phyloP scores from a whole-genome alignment of 129 eudicot genomes.

The Glebionis coronaria region DNA sequence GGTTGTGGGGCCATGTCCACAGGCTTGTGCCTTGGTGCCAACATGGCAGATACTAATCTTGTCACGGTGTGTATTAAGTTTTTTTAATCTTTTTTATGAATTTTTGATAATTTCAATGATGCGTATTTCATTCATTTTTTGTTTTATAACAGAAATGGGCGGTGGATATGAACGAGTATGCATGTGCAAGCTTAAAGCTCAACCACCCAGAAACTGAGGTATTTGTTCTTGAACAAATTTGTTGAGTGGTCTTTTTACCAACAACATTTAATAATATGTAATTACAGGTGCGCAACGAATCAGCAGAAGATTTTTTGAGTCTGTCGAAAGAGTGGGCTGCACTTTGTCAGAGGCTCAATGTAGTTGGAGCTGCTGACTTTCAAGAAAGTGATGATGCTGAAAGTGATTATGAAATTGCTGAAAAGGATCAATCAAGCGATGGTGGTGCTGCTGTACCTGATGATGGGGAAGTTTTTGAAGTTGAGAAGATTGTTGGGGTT shows the following conservation, averaged over 20 bases:
- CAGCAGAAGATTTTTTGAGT: conserved; percentile 53
- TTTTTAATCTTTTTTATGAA: not conserved
- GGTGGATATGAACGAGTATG: conserved; percentile 55
- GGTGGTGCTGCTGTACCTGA: conserved; percentile 37
- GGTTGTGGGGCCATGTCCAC: conserved; percentile 99
- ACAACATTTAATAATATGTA: too few species aligned
- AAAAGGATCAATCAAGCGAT: conserved; percentile 24
- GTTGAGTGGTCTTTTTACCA: too few species aligned
- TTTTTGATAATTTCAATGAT: not conserved
- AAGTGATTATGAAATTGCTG: not conserved
- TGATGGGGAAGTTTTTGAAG: conserved; percentile 62
- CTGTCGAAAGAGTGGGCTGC: conserved; percentile 64
- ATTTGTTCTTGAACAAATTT: too few species aligned
- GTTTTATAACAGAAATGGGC: conserved; percentile 62
- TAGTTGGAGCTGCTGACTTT: conserved; percentile 25
- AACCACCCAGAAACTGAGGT: conserved; percentile 71
- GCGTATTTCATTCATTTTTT: not conserved
- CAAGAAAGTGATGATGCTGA: not conserved
- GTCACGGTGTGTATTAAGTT: conserved; percentile 46
- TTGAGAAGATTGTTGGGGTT: conserved; percentile 47
- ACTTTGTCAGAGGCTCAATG: conserved; percentile 38
- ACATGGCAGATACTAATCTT: conserved; percentile 42
- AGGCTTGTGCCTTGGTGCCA: conserved; percentile 84
- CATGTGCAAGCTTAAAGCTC: conserved; percentile 62
- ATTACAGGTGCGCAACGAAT: conserved; percentile 57